A percentile compares a stretch with the other conserved stretches of the same genome.
These are phyloP conservation scores for Passiflora organensis DNA, from an alignment of 345 rosid genomes.

Conservation along the genomic window DNA sequence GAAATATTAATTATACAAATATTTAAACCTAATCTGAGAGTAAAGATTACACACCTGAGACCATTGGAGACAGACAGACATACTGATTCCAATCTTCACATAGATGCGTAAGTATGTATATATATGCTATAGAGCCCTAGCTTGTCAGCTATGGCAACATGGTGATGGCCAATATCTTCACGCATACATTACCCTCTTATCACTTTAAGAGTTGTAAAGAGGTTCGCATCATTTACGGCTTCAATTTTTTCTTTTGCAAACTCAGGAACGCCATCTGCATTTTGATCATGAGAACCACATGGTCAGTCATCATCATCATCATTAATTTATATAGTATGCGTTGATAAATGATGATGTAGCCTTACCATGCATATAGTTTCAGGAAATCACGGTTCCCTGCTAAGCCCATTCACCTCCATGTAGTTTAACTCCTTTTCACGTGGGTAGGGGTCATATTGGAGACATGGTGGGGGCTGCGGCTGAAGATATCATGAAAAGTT, in stretches of 20 bases:
- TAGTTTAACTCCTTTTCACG: neutral
- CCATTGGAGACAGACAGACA: no score
- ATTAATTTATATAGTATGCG: no score
- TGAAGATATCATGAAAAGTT: neutral
- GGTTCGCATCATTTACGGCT: slow-evolving; percentile 27
- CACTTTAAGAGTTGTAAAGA: slow-evolving; percentile 25
- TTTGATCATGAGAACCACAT: neutral
- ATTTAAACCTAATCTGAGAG: no score
- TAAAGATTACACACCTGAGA: no score
- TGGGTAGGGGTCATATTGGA: neutral
- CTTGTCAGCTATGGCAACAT: neutral
- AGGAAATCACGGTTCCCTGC: neutral
- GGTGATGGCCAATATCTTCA: slow-evolving; percentile 26
- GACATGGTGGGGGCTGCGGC: neutral
- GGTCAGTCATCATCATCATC: neutral
- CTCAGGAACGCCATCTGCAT: neutral
- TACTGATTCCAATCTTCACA: no score
- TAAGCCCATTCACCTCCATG: neutral
- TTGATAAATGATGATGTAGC: no score
- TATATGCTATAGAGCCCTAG: no score
- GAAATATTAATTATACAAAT: no score
- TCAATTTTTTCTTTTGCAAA: slow-evolving; percentile 33
- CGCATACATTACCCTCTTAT: slow-evolving; percentile 36
- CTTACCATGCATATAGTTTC: neutral
- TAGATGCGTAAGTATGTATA: no score